phyloP scores from a whole-genome alignment of 306 rosid species.

The Citrullus colocynthis region DNA sequence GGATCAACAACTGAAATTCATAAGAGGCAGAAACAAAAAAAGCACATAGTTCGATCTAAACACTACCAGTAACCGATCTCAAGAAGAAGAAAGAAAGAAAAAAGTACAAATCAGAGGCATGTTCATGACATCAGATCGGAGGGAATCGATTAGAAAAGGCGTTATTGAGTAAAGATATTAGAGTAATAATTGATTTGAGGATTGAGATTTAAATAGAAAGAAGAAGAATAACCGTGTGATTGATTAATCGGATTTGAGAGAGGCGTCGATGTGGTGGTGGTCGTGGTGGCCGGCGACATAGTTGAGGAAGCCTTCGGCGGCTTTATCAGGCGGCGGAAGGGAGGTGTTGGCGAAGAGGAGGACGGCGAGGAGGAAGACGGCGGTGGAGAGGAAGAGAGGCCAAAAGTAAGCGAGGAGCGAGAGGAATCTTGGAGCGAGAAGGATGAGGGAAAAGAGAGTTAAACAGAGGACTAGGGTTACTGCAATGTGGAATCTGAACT shows the following conservation, averaged over 20 bases:
- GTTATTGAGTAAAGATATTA: neutral
- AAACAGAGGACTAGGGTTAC: slow-evolving; percentile 12
- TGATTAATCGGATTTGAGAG: slow-evolving; percentile 29
- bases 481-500: slow-evolving; percentile 40
- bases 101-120: neutral
- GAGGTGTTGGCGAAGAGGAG: slow-evolving; percentile 43
- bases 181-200: neutral
- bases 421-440: slow-evolving; percentile 42
- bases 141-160: neutral
- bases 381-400: slow-evolving; percentile 85
- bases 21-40: neutral
- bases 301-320: slow-evolving; percentile 59
- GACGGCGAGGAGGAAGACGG: slow-evolving; percentile 59
- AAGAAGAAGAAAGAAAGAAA: neutral
- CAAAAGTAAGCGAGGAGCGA: slow-evolving; percentile 70
- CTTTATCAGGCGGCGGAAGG: slow-evolving; percentile 16
- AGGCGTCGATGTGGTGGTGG: slow-evolving; percentile 12
- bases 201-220: neutral
- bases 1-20: neutral
- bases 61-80: neutral
- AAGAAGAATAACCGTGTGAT: neutral
- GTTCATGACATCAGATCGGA: neutral
- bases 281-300: slow-evolving; percentile 67
- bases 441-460: slow-evolving; percentile 19
- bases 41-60: neutral